Evolutionary conservation across 305 asterid genomes (phyloP), one percentile per base, ranked within the genome.

Genomic region (Solanum hybrid): DNA sequence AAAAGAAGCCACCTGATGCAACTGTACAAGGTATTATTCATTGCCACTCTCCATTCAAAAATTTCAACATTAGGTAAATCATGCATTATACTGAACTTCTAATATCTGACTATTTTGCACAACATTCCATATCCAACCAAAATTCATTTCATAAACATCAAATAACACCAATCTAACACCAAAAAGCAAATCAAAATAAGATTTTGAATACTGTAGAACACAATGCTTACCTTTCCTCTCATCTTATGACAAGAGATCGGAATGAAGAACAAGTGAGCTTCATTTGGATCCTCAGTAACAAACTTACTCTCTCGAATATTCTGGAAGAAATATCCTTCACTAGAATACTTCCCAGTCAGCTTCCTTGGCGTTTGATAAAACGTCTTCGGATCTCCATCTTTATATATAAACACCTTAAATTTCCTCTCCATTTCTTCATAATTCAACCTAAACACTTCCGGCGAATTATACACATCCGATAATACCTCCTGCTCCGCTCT

Each of bases 181-280:
- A 51, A 51, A 51, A 51, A 51, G n/a, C n/a, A 51, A 51, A 51
- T 51, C 66, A 51, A 51, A 51, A 51, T 51, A 51, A 51, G n/a
- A 51, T 51, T 51, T 51, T 51, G 86, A 29, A 26, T 80, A 80
- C 8, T 80, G 0, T 8, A 80, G 14, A 80, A 40, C 31, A 66
- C 73, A 45, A 15, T 82, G 36, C 29, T 29, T 93, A 97, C 99
- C 98, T 95, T 94, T 90, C 99, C 99, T 91, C 99, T 96, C 99
- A 97, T 97, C 96, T 97, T 97, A 92, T 97, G 99, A 88, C 98
- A 95, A 14, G 99, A 97, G 88, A 97, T 97, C 15, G 99, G 99
- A 77, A 97, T 96, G 94, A 97, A 97, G 93, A 97, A 95, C 93
- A 97, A 92, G 89, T 97, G 94, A n/a, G 99, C 99, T 89, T 88